Base-by-base conservation (phyloP, 2,329 filamentous ascomycete genomes). In the Helotiales sp. region DNA sequence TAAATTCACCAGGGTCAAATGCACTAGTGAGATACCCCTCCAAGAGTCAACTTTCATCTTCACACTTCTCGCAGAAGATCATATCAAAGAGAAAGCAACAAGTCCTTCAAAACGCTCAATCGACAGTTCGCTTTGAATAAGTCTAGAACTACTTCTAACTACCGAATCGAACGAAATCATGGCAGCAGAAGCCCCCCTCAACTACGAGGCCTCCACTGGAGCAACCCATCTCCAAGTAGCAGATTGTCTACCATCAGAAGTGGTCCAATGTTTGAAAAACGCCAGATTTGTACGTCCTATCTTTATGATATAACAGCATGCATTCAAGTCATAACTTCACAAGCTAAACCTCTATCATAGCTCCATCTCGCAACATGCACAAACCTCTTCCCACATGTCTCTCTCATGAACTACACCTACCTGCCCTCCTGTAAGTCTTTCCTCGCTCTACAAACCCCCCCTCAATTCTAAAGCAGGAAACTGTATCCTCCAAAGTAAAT, bases 341-440 rank as follows among this genome's bases (percentile, higher is more conserved):
- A 20, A 61, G 20, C 65, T 64, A 62, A 64, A 11, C 45, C 15
- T 47, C 63, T 71, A 50, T 24, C 20, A 32, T 63, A 97, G 93
- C 93, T 99, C 73, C 96, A 99, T 80, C 91, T 99, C 62, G 94
- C 96, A 74, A 99, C 96, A 65, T 96, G 92, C 79, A 89, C 89
- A 74, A 85, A 91, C 73, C 91, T 96, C 76, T 84, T 89, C 70
- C 96, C 96, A 10, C 93, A 98, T 79, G 93, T 98, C 72, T 96
- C 93, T 43, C 88, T 99, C 71, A 99, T 99, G 96, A 97, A 97
- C 84, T 98, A 98, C 83, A 98, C 96, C 77, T 98, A 97, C 81
- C 91, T 99, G 24, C 91, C 93, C 45, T 89, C 86, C 6, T 92
- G 40, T 45, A 45, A 45, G 40, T 45, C 40, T 17, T 15, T 15